Base-by-base conservation (phyloP, 768 basidiomycete species). In the Dentipellis fragilis region DNA sequence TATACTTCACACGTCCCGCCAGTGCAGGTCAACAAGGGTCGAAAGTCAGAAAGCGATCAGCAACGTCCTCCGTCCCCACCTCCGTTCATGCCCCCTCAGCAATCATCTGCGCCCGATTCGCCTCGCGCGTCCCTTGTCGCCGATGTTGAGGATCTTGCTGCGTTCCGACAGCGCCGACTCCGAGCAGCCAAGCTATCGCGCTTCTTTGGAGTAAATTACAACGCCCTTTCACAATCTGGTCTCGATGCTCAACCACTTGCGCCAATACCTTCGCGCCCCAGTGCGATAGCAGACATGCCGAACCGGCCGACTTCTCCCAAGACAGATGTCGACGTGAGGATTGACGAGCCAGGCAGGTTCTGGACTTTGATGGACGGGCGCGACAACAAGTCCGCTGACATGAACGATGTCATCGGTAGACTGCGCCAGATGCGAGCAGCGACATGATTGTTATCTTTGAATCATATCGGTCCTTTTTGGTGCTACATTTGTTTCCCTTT, bases 161-260 rank as follows among this genome's bases (percentile, higher is more conserved):
- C 60, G 37, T 68, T 71, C 61, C 64, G 61, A 23, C 62, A 62
- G 57, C 72, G 75, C 39, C 68, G 75, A n/a, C 65, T 73, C 8
- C 75, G 79, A 34, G 74, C 74, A n/a, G 75, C 73, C 55, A 83
- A 82, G 64, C 66, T 83, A 42, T 71, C 77, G 22, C 75, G 74
- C 46, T 81, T 83, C 67, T 82, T 82, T 64, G 80, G 80, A 12
- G 80, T 81, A 35, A 71, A 67, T 23, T 75, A 74, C 59, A 67
- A 74, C 53, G 75, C 78, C 59, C 68, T 83, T 29, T 65, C 71
- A 8, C 34, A n/a, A 6, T 40, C 60, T 10, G 40, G 37, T 37
- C 17, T 36, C 34, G 22, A n/a, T 22, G 49, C 21, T 35, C 46
- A 29, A 12, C 29, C 2, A 29, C 2, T 23, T 11, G 29, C 29